Conservation (phyloP, 2,329 filamentous ascomycete genomes). For the Rutstroemia sp. region DNA sequence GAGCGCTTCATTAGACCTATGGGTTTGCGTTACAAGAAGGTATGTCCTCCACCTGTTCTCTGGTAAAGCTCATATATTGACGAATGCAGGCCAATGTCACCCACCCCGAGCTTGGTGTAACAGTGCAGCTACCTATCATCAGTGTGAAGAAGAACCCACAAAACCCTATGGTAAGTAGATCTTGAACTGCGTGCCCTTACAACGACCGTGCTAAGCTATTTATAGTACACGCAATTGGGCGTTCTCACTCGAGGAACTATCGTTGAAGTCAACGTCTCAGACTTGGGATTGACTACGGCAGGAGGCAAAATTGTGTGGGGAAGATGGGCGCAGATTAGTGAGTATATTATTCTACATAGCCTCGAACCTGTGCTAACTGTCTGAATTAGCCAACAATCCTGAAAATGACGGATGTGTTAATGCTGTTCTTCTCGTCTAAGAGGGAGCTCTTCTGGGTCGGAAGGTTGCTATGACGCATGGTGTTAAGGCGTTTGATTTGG, state of each 20-base stretch:
- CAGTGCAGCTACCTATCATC: slow-evolving; percentile 75
- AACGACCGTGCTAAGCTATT: background rate
- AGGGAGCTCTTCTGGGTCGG: background rate
- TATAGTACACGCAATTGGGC: slow-evolving; percentile 75
- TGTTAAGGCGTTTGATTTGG: slow-evolving; percentile 9
- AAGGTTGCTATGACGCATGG: slow-evolving; percentile 8
- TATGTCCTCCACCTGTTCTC: background rate
- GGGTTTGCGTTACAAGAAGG: slow-evolving; percentile 74
- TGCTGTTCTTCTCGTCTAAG: slow-evolving; percentile 23
- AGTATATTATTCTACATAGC: too few relatives aligned
- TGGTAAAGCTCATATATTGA: too few relatives aligned
- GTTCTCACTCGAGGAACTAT: slow-evolving; percentile 80
- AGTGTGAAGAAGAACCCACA: slow-evolving; percentile 78
- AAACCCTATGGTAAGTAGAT: slow-evolving; percentile 53
- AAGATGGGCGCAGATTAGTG: slow-evolving; percentile 62
- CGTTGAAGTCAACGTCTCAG: slow-evolving; percentile 88
- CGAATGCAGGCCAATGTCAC: slow-evolving; percentile 47
- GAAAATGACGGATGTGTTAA: slow-evolving; percentile 21
- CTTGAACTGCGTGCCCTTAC: slow-evolving; percentile 26
- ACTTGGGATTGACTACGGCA: slow-evolving; percentile 84
- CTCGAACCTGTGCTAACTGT: slow-evolving; percentile 17
- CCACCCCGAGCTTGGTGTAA: slow-evolving; percentile 73
- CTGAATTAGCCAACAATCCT: slow-evolving; percentile 28
- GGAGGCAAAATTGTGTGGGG: slow-evolving; percentile 93
- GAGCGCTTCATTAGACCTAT: slow-evolving; percentile 67